These are phyloP conservation scores for Daphne laureola DNA, from an alignment of 441 rosid genomes.

Conservation along the genomic window DNA sequence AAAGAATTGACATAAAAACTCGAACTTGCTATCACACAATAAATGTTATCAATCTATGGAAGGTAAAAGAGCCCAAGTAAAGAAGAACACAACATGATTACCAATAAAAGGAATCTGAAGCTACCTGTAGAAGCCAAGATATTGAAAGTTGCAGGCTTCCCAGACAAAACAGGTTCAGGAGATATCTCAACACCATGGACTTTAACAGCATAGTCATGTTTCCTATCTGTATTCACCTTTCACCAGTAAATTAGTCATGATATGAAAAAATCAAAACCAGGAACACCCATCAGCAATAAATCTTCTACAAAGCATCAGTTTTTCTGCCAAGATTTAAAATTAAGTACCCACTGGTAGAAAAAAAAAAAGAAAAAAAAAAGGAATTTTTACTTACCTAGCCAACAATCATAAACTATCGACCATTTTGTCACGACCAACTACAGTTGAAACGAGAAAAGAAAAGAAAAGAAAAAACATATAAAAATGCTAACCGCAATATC, in stretches of 20 bases:
- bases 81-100: neutral
- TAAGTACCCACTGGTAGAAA: neutral
- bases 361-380: neutral
- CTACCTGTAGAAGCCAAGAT: constrained; percentile 42
- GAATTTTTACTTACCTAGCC: too few species aligned
- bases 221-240: constrained; percentile 24
- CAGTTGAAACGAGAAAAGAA: neutral
- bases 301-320: neutral
- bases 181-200: constrained; percentile 30
- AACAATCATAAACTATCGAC: too few species aligned
- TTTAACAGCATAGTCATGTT: constrained; percentile 30
- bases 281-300: neutral
- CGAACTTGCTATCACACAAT: neutral
- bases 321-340: neutral
- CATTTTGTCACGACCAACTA: too few species aligned
- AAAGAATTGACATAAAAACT: neutral
- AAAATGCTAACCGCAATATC: constrained; percentile 30
- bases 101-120: neutral
- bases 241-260: neutral
- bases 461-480: constrained; percentile 5
- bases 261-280: neutral
- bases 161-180: constrained; percentile 36
- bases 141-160: constrained; percentile 36
- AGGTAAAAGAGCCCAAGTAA: neutral
- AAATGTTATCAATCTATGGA: neutral